Evolutionary conservation across 2,329 filamentous ascomycete genomes (phyloP), one percentile per base, ranked within the genome.

Genomic region (Huntiella moniliformis): DNA sequence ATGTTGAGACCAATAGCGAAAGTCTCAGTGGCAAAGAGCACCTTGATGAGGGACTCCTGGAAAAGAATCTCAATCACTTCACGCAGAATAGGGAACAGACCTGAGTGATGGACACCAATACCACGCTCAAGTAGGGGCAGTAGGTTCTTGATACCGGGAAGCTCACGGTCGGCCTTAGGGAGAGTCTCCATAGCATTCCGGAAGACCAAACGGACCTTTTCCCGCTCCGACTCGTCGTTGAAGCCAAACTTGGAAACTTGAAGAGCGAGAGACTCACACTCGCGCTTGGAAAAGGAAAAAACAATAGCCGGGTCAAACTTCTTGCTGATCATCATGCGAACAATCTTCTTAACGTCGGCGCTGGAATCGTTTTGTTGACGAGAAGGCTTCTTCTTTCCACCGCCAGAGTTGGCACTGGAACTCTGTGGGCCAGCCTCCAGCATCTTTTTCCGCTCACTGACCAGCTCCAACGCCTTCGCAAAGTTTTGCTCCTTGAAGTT

Each of bases 1-100:
- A 98, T 96, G 68, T 98, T 98, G 49, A 98, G 65, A 50, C 91
- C 91, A 53, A 98, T 98, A 3, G 91, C 96, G 64, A 98, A 98
- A 1, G 91, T 98, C 61, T 98, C 92, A 0, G 91, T 98, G 0
- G 91, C 91, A 51, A 98, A 96, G 1, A 98, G 70, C 7, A 96
- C 88, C 64, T 98, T 98, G 67, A 98, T 94, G 37, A 98, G 66
- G 43, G 87, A 87, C 63, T 98, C 91, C 58, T 98, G 91, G 70
- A 98, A 98, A 37, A 98, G 67, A 60, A 98, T 98, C 66, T 98
- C 91, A 53, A 98, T 96, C 0, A 88, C 95, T 63, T 98, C 91
- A 63, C 98, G 98, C 48, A 98, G 66, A 54, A 98, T 96, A 0
- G 91, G 91, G 43, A 98, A 68, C 38, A 98, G 70, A 50, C 91